A percentile compares a stretch with the other conserved stretches of the same genome.
These are phyloP conservation scores for Colletotrichum orbiculare DNA, from an alignment of 2,329 filamentous ascomycete species.

Conservation along the genomic window DNA sequence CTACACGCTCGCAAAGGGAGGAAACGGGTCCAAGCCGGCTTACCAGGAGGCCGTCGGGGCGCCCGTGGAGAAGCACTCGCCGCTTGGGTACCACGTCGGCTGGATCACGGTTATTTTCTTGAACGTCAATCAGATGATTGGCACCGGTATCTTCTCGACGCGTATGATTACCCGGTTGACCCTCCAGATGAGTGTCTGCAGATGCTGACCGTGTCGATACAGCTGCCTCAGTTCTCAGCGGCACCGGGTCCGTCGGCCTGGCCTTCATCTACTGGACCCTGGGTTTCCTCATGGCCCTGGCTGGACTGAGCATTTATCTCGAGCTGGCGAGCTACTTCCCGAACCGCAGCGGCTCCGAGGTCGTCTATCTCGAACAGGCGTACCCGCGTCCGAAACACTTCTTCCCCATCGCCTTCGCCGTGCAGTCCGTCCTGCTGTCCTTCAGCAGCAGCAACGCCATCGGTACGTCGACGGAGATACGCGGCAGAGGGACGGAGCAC, in stretches of 20 bases:
- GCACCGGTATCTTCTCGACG: conserved; percentile 72
- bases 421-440: conserved; percentile 71
- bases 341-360: conserved; percentile 72
- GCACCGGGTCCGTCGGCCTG: conserved; percentile 71
- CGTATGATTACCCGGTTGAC: conserved; percentile 53
- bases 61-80: conserved; percentile 68
- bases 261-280: conserved; percentile 73
- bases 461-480: conserved; percentile 42
- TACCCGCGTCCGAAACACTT: conserved; percentile 73
- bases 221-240: conserved; percentile 67
- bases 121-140: conserved; percentile 72
- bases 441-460: conserved; percentile 75
- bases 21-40: conserved; percentile 60
- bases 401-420: conserved; percentile 72
- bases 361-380: conserved; percentile 76
- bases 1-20: conserved; percentile 54
- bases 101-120: conserved; percentile 67
- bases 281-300: conserved; percentile 67
- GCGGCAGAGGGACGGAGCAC: not conserved
- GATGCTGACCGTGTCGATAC: conserved; percentile 18
- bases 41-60: conserved; percentile 73
- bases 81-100: conserved; percentile 69
- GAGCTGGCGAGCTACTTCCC: conserved; percentile 75
- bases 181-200: too few relatives aligned
- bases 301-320: conserved; percentile 69